phyloP scores from a whole-genome alignment of 495 filamentous ascomycete genomes.

The Amorphotheca resinae region DNA sequence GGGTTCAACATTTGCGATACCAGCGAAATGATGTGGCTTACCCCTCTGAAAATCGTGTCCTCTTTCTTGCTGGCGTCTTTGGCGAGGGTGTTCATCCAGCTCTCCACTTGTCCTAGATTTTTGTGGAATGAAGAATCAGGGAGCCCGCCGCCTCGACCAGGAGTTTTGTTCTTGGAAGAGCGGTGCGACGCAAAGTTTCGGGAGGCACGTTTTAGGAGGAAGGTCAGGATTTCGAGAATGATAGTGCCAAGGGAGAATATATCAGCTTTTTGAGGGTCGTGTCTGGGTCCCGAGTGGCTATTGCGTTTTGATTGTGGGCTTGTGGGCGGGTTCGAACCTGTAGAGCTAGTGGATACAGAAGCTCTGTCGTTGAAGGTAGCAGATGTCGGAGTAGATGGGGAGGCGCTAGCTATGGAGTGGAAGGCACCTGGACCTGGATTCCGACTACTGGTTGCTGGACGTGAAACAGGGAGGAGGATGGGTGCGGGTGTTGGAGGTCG shows the following conservation, averaged over 20 bases:
- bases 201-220: conserved; percentile 59
- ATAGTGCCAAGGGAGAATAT: conserved; percentile 68
- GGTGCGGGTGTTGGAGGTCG: conserved; percentile 10
- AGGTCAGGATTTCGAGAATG: conserved; percentile 55
- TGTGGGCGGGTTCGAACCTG: background rate
- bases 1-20: conserved; percentile 32
- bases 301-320: background rate
- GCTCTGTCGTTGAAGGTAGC: conserved; percentile 3
- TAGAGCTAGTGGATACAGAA: conserved; percentile 5
- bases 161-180: conserved; percentile 51
- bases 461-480: conserved; percentile 33
- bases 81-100: conserved; percentile 61
- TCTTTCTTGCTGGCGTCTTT: conserved; percentile 56
- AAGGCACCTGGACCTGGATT: background rate
- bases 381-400: conserved; percentile 5
- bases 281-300: conserved; percentile 18
- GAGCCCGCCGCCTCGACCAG: conserved; percentile 54
- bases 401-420: conserved; percentile 4
- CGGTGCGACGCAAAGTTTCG: conserved; percentile 64
- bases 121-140: conserved; percentile 75
- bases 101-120: conserved; percentile 62
- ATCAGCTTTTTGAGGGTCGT: conserved; percentile 44
- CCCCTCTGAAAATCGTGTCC: conserved; percentile 37
- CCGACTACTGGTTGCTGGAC: conserved; percentile 17
- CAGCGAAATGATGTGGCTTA: conserved; percentile 33